Base-by-base conservation (phyloP, 2,329 filamentous ascomycete genomes). In the Exophiala sp. region DNA sequence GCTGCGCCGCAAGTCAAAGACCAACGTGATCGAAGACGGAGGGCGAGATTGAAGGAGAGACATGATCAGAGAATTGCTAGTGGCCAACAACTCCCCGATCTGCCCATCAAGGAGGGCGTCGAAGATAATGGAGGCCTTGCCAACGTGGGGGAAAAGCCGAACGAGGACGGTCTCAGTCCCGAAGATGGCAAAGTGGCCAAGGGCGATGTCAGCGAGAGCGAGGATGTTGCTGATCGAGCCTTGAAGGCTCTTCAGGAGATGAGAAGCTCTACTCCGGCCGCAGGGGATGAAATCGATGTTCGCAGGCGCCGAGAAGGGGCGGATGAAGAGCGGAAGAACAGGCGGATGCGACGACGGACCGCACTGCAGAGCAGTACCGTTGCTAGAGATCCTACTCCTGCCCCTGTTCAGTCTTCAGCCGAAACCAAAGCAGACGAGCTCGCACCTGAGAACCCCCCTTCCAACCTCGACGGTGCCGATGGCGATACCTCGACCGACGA, bases 1-100 rank as follows among this genome's bases (percentile, higher is more conserved):
- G 93, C 93, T 1, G 91, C 90, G 48, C 91, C 93, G 23, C 88
- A 95, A 70, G 81, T 87, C 22, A 79, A 87, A 66, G 90, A 96
- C 66, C 86, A 94, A 67, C 81, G 91, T 63, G 93, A 97, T 67
- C 82, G 89, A 60, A 82, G 93, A 56, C 81, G 91, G 51, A 81
- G 91, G 58, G 89, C 90, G 32, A 79, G 91, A 47, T 78, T 97
- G 60, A 94, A 95, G 78, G 90, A 95, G 64, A 79, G 83, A 22
- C 88, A 96, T 64, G 87, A 95, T 69, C 86, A 93, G 24, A 86
- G 91, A 54, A 80, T 96, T 45, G 88, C 91, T 13, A 91, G 85
- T 14, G 91, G 90, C 7, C 88, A 95, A 63, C 80, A 91, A 63
- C 85, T 94, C n/a, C 87, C 86, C 1, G 88, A 95, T 43, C 58